Base-by-base conservation (phyloP, 2,329 filamentous ascomycete species). In the Colletotrichum sp. region DNA sequence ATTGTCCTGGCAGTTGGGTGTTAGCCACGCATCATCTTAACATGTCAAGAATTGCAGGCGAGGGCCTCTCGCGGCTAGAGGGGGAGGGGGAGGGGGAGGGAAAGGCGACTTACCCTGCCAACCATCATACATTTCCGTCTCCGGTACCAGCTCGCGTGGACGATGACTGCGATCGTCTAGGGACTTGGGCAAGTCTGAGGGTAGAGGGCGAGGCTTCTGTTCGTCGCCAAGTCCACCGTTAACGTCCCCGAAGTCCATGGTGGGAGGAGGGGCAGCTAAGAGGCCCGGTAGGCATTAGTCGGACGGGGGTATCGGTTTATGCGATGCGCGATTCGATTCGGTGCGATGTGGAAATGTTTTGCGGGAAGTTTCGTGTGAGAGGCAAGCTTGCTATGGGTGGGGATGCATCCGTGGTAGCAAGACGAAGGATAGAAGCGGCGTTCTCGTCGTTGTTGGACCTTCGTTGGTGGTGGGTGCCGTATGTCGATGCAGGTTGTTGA, bases 41-140 rank as follows among this genome's bases (percentile, higher is more conserved):
- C 28, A 63, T 39, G 69, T 39, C 32, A 52, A 59, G 60, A 48
- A 48, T 28, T 28, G 12, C 26, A 22, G 36, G 71, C 22, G 9
- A 12, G 39, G 30, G 44, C 22, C 44, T 48, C n/a, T 22, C 44
- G 44, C 44, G 44, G 44, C 22, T 22, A 22, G 24, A 34, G 32
- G 28, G 66, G 65, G 52, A 70, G 28, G 34, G 15, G 34, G 34
- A 36, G 34, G 68, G 30, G 59, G 63, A 63, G 44, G 57, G 57
- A 32, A 65, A 15, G n/a, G 66, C 30, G 44, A 86, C 88, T 77
- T 79, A 89, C 96, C 96, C 93, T 99, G 96, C 97, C 97, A 99
- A 80, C 95, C 97, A 90, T 99, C 97, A 84, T 99, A 99, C 88
- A 98, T 95, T 88, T 99, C 97, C 55, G 96, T 98, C 88, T 99